These are phyloP conservation scores for Ophiocordyceps sinensis DNA, from an alignment of 2,329 filamentous ascomycete species.

Conservation along the genomic window DNA sequence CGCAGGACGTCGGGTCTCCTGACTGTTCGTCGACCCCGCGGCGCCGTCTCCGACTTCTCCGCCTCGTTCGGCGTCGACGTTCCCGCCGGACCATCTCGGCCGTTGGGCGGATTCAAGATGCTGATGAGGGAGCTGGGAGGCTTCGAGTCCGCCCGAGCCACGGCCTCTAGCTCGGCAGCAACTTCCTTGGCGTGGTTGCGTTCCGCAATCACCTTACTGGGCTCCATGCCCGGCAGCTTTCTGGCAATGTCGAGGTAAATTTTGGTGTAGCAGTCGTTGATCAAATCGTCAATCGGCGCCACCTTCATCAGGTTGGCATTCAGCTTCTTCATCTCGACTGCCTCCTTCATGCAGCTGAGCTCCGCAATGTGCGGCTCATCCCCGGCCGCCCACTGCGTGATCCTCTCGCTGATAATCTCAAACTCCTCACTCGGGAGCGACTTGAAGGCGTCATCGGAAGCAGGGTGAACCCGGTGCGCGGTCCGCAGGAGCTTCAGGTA, in stretches of 20 bases:
- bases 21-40: conserved; percentile 26
- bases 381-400: conserved; percentile 37
- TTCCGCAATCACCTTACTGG: conserved; percentile 31
- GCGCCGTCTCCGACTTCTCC: conserved; percentile 26
- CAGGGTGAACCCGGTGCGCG: conserved; percentile 28
- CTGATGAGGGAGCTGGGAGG: conserved; percentile 22
- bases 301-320: conserved; percentile 83
- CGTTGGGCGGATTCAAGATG: conserved; percentile 27
- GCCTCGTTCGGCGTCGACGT: conserved; percentile 20
- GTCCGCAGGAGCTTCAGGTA: conserved; percentile 40
- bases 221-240: conserved; percentile 36
- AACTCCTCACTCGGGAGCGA: conserved; percentile 38
- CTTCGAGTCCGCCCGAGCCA: conserved; percentile 10
- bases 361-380: conserved; percentile 24
- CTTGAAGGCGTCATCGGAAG: conserved; percentile 42
- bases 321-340: conserved; percentile 49
- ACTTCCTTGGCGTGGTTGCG: conserved; percentile 27
- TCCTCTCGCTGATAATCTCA: conserved; percentile 38
- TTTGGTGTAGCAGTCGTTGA: conserved; percentile 74
- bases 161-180: conserved; percentile 17
- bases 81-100: conserved; percentile 20
- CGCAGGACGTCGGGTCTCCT: conserved; percentile 43
- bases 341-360: conserved; percentile 41
- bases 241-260: conserved; percentile 56
- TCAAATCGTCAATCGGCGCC: conserved; percentile 77